Percentiles rank a stretch among this genome's conserved stretches.
Evolutionary conservation across 1,139 yeast species (phyloP).

Genomic region (Kodamaea anthophila): DNA sequence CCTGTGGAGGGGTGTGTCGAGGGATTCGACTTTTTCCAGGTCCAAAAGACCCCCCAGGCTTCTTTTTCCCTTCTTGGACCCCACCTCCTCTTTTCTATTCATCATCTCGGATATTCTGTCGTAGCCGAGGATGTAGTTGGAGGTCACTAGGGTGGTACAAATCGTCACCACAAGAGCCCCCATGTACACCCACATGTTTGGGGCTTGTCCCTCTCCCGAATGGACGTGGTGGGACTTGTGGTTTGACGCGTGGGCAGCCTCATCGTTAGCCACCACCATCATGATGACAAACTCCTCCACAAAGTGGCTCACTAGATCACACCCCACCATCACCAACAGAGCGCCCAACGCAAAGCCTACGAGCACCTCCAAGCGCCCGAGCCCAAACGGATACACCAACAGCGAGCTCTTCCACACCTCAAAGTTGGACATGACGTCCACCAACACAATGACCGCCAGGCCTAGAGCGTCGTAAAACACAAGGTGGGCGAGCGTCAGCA

Average conservation of each 20-base stretch:
- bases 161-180: conserved; percentile 22
- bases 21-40: neutral
- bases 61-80: conserved; percentile 2
- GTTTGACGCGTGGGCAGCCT: conserved; percentile 22
- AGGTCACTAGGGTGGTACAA: conserved; percentile 30
- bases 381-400: conserved; percentile 82
- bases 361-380: conserved; percentile 81
- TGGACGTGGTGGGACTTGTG: conserved; percentile 51
- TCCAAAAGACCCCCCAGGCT: conserved; percentile 3
- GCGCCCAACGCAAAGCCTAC: conserved; percentile 85
- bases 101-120: conserved; percentile 33
- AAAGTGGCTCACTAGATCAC: conserved; percentile 80
- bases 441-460: conserved; percentile 61
- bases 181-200: conserved; percentile 31
- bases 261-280: conserved; percentile 33
- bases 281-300: conserved; percentile 64
- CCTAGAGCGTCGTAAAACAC: conserved; percentile 84
- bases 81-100: conserved; percentile 10
- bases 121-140: conserved; percentile 29
- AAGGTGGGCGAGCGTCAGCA: conserved; percentile 80
- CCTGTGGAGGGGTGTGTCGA: conserved; percentile 3
- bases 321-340: conserved; percentile 82
- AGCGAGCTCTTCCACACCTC: conserved; percentile 89
- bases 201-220: conserved; percentile 37
- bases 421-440: conserved; percentile 78